Evolutionary conservation across 2,329 filamentous ascomycete species (phyloP), one percentile per base, ranked within the genome.

Genomic region (Curvularia verruculosa): DNA sequence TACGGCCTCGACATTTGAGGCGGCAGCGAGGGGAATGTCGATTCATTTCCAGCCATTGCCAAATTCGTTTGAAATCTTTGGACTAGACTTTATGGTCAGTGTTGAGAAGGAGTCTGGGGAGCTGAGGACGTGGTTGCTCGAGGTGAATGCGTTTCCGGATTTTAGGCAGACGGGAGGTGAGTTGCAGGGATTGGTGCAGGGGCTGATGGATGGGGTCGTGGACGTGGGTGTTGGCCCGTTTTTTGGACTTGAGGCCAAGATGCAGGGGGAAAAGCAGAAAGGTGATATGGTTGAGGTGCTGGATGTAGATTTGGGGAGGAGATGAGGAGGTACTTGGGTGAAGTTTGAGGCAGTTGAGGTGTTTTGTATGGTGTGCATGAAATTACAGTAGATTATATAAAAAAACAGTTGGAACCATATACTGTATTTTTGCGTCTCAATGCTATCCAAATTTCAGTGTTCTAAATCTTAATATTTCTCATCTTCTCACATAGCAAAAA

Each of bases 111-210:
- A 74, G 8, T 88, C 86, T 0, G 52, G 55, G 2, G n/a, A 13
- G 8, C 19, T 75, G 40, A 82, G 70, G 3, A 85, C 87, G 3
- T 97, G 88, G 87, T 75, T 99, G 69, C 80, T 99, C 54, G 95
- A 99, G 80, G 85, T 96, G 29, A 99, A 99, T 80, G 91, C 94
- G 0, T 99, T 96, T 77, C 95, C 95, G 9, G 95, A 99, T 79
- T 98, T 98, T 72, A 87, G 85, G 71, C 94, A 98, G 84, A 96
- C 92, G 15, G 95, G 95, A 0, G 83, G 84, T 7, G 88, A 90
- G 54, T 77, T 96, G 63, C 86, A 83, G 71, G 84, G 79, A 0
- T 77, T 98, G 39, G 88, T 99, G 23, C 84, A 81, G 19, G 89
- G 87, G 7, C 82, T 99, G 64, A 95, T 96, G 82, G 83, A 86